Base-by-base conservation (phyloP, 805 yeast genomes). In the Metschnikowia aberdeeniae region DNA sequence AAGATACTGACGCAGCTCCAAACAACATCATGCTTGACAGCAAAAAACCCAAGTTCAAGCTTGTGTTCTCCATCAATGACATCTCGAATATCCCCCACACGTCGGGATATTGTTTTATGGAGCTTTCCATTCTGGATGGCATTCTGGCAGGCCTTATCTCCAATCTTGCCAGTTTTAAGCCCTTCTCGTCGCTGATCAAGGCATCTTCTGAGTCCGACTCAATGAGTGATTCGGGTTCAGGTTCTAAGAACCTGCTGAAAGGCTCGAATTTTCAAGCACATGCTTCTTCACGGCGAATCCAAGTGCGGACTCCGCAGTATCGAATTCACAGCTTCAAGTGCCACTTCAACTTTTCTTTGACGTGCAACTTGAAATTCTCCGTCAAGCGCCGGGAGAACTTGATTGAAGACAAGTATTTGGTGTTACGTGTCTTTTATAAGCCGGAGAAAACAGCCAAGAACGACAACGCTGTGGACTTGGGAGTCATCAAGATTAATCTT, bases 21-120 rank as follows among this genome's bases (percentile, higher is more conserved):
- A 29, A 31, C 29, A 39, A 39, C 42, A 32, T 4, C 19, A 55
- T 54, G 60, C 45, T 58, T 17, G 46, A 43, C 29, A 56, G 63
- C 36, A 69, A 62, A 47, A 71, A 75, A 47, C 86, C 88, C 6
- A 80, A 80, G 63, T 90, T 87, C 62, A 67, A 77, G 40, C 70
- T 88, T 34, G 62, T 71, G 17, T 64, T 88, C 26, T 63, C 74
- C 13, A 74, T 89, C 39, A 76, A 78, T 44, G 95, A 87, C 51
- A 68, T 92, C 38, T 75, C 83, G n/a, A 90, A 90, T 57, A 77
- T 92, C 26, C 98, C 98, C 1, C 89, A 86, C 53, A 72, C 84
- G 1, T 69, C 81, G 3, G 95, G 95, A 0, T 60, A 69, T 31
- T 81, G 92, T 54, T 81, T 63, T 51, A 77, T 89, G 14, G 80